Conservation (phyloP, 2,329 filamentous ascomycete genomes). For the Laburnicola sp. region DNA sequence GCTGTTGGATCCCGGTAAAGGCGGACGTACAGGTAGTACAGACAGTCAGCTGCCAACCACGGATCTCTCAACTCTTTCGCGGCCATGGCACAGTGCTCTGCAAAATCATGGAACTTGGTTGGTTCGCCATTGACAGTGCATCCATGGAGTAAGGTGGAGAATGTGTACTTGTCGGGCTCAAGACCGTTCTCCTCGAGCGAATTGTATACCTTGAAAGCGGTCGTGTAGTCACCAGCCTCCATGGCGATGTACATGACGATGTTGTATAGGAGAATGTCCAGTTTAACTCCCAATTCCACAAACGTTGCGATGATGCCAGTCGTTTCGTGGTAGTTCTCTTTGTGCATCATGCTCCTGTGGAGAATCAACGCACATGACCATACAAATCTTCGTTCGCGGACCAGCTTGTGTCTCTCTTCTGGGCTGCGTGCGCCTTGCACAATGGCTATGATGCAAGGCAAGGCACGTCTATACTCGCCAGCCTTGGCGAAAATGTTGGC, state of each 20-base stretch:
- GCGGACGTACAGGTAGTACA: conserved; percentile 50
- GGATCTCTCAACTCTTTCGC: conserved; percentile 54
- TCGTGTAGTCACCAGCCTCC: conserved; percentile 62
- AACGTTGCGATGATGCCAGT: conserved; percentile 60
- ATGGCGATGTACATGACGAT: conserved; percentile 73
- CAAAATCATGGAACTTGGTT: conserved; percentile 57
- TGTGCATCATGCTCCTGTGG: conserved; percentile 45
- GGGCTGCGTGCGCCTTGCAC: conserved; percentile 20
- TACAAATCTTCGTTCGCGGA: conserved; percentile 42
- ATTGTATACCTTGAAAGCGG: conserved; percentile 67
- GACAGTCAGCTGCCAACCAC: conserved; percentile 52
- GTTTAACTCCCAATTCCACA: conserved; percentile 62
- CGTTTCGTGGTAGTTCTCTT: conserved; percentile 52
- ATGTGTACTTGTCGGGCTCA: conserved; percentile 67
- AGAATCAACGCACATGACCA: conserved; percentile 65
- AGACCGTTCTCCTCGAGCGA: conserved; percentile 63
- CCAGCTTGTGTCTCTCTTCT: conserved; percentile 11
- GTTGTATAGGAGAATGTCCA: conserved; percentile 67
- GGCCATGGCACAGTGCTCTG: conserved; percentile 28
- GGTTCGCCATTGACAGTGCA: conserved; percentile 64
- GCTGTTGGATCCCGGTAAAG: conserved; percentile 18
- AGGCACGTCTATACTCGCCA: conserved; percentile 52
- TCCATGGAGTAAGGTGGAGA: conserved; percentile 70
- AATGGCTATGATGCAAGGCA: conserved; percentile 52
- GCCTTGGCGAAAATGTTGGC: conserved; percentile 54